Conservation (phyloP, 1,284 basidiomycete species). For the Tylopilus sp. region DNA sequence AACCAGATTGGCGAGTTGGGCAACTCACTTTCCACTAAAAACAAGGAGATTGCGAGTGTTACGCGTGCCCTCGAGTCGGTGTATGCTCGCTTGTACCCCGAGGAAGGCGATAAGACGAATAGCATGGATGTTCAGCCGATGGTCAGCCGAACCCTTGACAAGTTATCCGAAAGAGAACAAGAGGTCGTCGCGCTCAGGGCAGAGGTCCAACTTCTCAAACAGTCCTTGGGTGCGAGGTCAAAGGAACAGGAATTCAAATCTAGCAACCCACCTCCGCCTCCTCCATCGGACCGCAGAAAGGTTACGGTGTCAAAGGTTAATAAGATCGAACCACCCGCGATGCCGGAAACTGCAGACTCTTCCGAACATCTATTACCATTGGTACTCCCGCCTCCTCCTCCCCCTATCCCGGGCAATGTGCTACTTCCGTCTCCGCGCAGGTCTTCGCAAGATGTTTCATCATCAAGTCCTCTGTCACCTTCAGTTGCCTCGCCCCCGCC, state of each 20-base stretch:
- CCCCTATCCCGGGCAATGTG: conserved; percentile 4
- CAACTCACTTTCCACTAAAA: conserved; percentile 46
- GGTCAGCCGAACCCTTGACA: conserved; percentile 67
- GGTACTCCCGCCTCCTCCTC: conserved; percentile 7
- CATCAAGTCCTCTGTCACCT: conserved; percentile 12
- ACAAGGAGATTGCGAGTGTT: conserved; percentile 73
- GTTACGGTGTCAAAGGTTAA: conserved; percentile 24
- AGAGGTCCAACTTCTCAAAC: conserved; percentile 53
- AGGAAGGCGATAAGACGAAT: conserved; percentile 45
- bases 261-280: conserved; percentile 60
- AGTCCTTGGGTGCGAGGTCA: conserved; percentile 48
- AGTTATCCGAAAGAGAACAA: conserved; percentile 66
- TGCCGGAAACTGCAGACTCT: conserved; percentile 1
- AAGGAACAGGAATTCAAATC: conserved; percentile 72
- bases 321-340: conserved; percentile 6
- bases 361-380: conserved; percentile 5
- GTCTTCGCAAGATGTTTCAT: conserved; percentile 13
- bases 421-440: conserved; percentile 14
- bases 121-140: conserved; percentile 71
- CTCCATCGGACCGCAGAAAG: conserved; percentile 35
- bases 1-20: conserved; percentile 57
- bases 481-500: conserved; percentile 4
- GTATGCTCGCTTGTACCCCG: conserved; percentile 67
- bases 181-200: conserved; percentile 54
- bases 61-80: conserved; percentile 84